These are phyloP conservation scores for Vigna reflexopilosa DNA, from an alignment of 306 rosid genomes.

Conservation along the genomic window DNA sequence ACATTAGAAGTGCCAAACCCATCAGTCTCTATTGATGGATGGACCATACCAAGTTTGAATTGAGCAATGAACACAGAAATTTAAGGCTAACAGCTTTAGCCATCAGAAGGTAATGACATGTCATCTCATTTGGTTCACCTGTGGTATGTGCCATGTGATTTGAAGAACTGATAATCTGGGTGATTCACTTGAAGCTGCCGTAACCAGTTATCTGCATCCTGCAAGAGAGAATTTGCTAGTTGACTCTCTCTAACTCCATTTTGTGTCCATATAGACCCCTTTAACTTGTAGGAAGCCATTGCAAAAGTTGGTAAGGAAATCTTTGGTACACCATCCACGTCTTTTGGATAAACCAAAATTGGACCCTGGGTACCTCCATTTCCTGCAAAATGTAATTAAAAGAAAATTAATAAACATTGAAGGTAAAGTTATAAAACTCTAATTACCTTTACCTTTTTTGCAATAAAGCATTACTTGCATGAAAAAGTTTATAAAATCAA, in stretches of 20 bases:
- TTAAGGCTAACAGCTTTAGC: constrained; percentile 44
- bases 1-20: constrained; percentile 41
- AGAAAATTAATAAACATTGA: background rate
- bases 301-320: constrained; percentile 70
- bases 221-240: constrained; percentile 62
- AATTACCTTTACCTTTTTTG: background rate
- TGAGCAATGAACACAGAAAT: constrained; percentile 41
- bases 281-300: constrained; percentile 83
- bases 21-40: constrained; percentile 39
- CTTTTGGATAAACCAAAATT: constrained; percentile 60
- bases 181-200: constrained; percentile 74
- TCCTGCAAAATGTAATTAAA: constrained; percentile 51
- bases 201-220: constrained; percentile 81
- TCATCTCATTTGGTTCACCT: constrained; percentile 53
- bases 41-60: constrained; percentile 35
- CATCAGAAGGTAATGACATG: constrained; percentile 39
- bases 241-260: constrained; percentile 62
- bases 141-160: constrained; percentile 60
- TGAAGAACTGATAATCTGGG: constrained; percentile 84
- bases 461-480: background rate
- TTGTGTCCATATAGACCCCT: constrained; percentile 73
- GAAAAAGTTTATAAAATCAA: constrained; percentile 1
- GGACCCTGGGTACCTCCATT: constrained; percentile 60
- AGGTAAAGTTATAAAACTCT: background rate
- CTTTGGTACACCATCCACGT: constrained; percentile 62